Percentiles rank a stretch among this genome's conserved stretches.
These are phyloP conservation scores for Cladobotryum mycophilum DNA, from an alignment of 2,329 filamentous ascomycete genomes.

Conservation along the genomic window DNA sequence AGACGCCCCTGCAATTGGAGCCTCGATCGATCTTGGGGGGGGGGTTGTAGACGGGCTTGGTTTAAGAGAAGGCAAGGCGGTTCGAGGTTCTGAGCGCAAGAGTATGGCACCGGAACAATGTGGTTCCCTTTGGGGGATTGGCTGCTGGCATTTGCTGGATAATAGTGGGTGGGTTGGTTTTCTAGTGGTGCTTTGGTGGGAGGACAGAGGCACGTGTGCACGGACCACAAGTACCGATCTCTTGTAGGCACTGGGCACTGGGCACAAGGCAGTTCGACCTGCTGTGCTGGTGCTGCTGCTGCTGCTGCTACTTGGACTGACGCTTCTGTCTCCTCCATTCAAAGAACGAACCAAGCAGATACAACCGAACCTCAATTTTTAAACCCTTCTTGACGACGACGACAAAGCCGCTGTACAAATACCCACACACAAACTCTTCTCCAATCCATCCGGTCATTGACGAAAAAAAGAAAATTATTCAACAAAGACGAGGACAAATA, in stretches of 20 bases:
- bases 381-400: too few species aligned
- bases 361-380: too few species aligned
- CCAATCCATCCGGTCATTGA: too few species aligned
- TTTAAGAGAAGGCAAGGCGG: neutral
- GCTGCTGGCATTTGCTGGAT: conserved; percentile 1
- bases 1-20: conserved; percentile 1
- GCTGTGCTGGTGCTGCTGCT: conserved; percentile 3
- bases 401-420: too few species aligned
- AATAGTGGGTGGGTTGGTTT: neutral
- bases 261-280: neutral
- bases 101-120: conserved; percentile 18
- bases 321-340: conserved; percentile 5
- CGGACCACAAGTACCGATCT: conserved; percentile 12
- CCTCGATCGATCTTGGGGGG: too few species aligned
- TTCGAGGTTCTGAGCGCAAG: conserved; percentile 4
- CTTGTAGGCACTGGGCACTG: too few species aligned
- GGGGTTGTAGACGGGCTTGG: neutral
- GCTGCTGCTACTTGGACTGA: neutral
- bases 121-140: neutral
- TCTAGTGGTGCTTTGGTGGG: too few species aligned
- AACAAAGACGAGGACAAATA: too few species aligned
- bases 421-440: too few species aligned
- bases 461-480: too few species aligned
- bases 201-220: conserved; percentile 5
- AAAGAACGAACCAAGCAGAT: too few species aligned